Percentiles rank a stretch among this genome's conserved stretches.
These are phyloP conservation scores for Trichophyton benhamiae DNA, from an alignment of 2,329 filamentous ascomycete species.

Conservation along the genomic window DNA sequence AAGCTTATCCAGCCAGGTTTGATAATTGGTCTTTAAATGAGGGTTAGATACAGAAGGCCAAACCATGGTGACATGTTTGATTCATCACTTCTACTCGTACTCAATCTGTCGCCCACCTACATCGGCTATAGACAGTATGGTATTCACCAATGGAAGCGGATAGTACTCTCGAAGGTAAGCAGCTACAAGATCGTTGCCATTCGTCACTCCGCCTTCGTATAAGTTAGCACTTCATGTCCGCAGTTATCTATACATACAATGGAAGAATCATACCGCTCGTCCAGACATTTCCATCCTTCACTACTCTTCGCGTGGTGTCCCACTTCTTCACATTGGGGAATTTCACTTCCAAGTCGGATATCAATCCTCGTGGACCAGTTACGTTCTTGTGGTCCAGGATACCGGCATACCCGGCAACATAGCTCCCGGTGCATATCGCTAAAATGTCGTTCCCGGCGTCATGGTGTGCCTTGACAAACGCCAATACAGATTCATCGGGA, in stretches of 20 bases:
- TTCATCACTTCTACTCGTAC: slow-evolving; percentile 1
- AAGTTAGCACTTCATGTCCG: not conserved
- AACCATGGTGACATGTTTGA: not conserved
- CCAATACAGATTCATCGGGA: slow-evolving; percentile 19
- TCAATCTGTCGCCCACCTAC: slow-evolving; percentile 1
- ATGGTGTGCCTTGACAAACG: slow-evolving; percentile 25
- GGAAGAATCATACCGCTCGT: slow-evolving; percentile 5
- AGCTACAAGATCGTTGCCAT: slow-evolving; percentile 7
- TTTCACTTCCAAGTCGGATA: slow-evolving; percentile 15
- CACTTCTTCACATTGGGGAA: slow-evolving; percentile 17
- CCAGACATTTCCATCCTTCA: slow-evolving; percentile 10
- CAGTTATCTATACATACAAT: not conserved
- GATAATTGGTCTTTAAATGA: too few relatives aligned
- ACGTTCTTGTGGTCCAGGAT: slow-evolving; percentile 15
- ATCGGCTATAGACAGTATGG: slow-evolving; percentile 5
- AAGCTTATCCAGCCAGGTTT: too few relatives aligned
- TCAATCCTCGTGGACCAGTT: slow-evolving; percentile 18
- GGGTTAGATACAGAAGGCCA: not conserved
- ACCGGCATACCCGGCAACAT: slow-evolving; percentile 17
- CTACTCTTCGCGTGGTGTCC: slow-evolving; percentile 3
- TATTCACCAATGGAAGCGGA: slow-evolving; percentile 4
- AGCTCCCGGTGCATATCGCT: slow-evolving; percentile 19
- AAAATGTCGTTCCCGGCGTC: slow-evolving; percentile 18
- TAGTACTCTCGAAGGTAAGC: slow-evolving; percentile 8
- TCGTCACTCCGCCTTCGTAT: slow-evolving; percentile 4